Conservation (phyloP, 1,284 basidiomycete species). For the Neonothopanus nambi region DNA sequence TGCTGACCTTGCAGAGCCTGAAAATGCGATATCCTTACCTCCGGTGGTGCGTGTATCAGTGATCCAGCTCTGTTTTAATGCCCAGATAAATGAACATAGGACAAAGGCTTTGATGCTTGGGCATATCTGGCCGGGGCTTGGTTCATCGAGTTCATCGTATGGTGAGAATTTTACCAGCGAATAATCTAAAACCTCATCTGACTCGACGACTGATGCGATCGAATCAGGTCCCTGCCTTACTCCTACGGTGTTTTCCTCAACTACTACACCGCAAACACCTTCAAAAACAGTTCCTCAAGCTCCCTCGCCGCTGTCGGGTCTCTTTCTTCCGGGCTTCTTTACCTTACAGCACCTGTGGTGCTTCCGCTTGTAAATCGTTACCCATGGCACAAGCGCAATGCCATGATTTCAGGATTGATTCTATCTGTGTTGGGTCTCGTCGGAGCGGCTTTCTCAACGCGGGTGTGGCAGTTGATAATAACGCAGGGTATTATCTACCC, state of each 20-base stretch:
- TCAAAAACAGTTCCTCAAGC: conserved; percentile 3
- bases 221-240: conserved; percentile 16
- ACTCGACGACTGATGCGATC: neutral
- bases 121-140: conserved; percentile 17
- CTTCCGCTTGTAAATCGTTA: conserved; percentile 14
- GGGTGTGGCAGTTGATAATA: conserved; percentile 14
- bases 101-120: conserved; percentile 16
- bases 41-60: neutral
- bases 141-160: conserved; percentile 15
- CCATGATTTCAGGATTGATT: conserved; percentile 12
- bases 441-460: conserved; percentile 13
- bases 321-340: conserved; percentile 12
- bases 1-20: too few relatives aligned
- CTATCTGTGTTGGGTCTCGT: conserved; percentile 10
- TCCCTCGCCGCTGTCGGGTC: conserved; percentile 15
- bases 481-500: conserved; percentile 17
- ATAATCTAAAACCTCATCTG: too few relatives aligned
- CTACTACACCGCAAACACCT: conserved; percentile 13
- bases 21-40: conserved; percentile 5
- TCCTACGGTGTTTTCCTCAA: conserved; percentile 18
- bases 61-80: neutral
- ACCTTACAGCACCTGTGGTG: conserved; percentile 12
- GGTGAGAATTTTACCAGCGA: conserved; percentile 7
- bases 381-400: conserved; percentile 13
- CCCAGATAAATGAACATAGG: neutral